Evolutionary conservation across 164 flowering plant genomes (phyloP).

Genomic region (Liriodendron chinense): DNA sequence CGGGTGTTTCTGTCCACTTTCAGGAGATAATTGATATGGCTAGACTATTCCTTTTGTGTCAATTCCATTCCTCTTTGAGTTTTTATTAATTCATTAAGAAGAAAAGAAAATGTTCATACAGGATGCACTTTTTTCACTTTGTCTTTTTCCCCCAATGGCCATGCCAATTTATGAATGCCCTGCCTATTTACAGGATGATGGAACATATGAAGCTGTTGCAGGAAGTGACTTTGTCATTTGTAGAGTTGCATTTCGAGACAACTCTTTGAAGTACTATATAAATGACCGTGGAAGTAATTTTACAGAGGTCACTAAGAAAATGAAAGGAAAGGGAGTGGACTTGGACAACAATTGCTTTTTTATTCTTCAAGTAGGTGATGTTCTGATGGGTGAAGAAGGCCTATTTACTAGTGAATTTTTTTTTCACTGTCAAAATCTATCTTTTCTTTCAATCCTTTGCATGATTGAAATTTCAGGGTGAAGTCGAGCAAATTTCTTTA

Average conservation of each 20-base stretch:
- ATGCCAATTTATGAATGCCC: neutral
- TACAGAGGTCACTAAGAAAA: conserved; percentile 82
- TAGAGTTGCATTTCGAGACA: conserved; percentile 24
- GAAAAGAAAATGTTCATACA: neutral
- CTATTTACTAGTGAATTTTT: neutral
- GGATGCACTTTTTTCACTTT: neutral
- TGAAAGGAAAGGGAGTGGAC: conserved; percentile 95
- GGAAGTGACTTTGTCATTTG: conserved; percentile 88
- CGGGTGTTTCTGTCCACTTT: conserved; percentile 90
- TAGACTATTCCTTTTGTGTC: conserved; percentile 7
- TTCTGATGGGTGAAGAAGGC: neutral
- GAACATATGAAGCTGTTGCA: conserved; percentile 65
- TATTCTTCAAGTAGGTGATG: conserved; percentile 77
- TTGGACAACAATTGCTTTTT: conserved; percentile 92
- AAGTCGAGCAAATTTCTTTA: conserved; percentile 95
- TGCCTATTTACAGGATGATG: conserved; percentile 59
- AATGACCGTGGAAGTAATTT: conserved; percentile 76
- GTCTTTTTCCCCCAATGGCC: neutral
- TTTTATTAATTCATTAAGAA: neutral
- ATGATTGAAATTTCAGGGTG: conserved; percentile 55
- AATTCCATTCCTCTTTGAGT: neutral
- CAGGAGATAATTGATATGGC: conserved; percentile 94
- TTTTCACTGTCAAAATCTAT: neutral
- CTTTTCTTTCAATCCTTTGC: neutral
- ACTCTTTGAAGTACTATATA: conserved; percentile 34